Base-by-base conservation (phyloP, 2,329 filamentous ascomycete species). In the Aspergillaceae sp. region DNA sequence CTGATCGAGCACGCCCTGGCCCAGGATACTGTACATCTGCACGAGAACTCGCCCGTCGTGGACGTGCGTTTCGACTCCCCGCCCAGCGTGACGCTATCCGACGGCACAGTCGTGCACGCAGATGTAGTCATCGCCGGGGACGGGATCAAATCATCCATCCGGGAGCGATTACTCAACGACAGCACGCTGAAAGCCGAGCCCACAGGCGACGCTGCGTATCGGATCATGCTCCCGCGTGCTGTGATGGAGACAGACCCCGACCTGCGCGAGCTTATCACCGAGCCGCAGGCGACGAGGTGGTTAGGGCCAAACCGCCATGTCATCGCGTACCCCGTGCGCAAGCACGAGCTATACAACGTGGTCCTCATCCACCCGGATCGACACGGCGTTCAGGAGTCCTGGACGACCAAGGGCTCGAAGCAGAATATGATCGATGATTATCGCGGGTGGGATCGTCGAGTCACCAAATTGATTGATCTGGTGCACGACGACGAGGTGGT, bases 201-300 rank as follows among this genome's bases (percentile, higher is more conserved):
- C 49, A 87, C 85, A 0, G 80, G 83, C 3, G 83, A 89, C 67
- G 86, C 86, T 0, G 84, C 84, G 2, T 90, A 90, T 69, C 79
- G 86, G 8, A 86, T 90, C 65, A 84, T 90, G 78, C 74, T 90
- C 11, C 78, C 76, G 1, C 78, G 85, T 8, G 74, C 79, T 29
- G 74, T 83, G 48, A 84, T 90, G 78, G 66, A 74, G 46, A 55
- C 76, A 26, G 84, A 89, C 54, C 76, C 83, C 0, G 83, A 86
- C 52, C 71, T 88, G 41, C 70, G 83, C 44, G 74, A 69, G n/a
- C 74, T 89, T 7, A 72, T 90, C 26, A 79, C 86, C 54, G 73
- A 75, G 38, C 78, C 87, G 56, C 72, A 76, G 42, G 84, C 84
- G 2, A 82, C 81, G 35, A 77, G 86, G 42, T 90, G 85, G 86